A percentile compares a stretch with the other conserved stretches of the same genome.
These are phyloP conservation scores for Tulasnella sp. DNA, from an alignment of 768 basidiomycete species.

Conservation along the genomic window DNA sequence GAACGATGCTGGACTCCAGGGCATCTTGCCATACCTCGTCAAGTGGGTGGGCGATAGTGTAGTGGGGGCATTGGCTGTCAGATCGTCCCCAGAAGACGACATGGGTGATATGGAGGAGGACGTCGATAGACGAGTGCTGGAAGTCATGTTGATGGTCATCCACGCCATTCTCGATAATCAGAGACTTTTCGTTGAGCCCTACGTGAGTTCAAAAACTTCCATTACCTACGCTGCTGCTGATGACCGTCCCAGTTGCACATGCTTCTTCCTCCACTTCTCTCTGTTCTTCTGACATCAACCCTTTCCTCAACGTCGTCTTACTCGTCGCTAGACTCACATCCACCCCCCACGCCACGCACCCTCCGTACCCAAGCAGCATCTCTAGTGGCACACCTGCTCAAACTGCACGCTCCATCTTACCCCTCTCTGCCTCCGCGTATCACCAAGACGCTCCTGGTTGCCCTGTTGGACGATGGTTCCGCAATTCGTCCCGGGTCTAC, in stretches of 20 bases:
- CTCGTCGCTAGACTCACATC: slow-evolving; percentile 26
- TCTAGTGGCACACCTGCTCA: slow-evolving; percentile 75
- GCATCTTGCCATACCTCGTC: slow-evolving; percentile 87
- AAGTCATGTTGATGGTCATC: slow-evolving; percentile 79
- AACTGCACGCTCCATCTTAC: slow-evolving; percentile 82
- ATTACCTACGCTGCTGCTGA: neutral
- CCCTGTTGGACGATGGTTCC: slow-evolving; percentile 50
- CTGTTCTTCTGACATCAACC: slow-evolving; percentile 81
- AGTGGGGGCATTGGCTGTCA: slow-evolving; percentile 48
- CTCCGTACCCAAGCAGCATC: slow-evolving; percentile 79
- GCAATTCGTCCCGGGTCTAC: slow-evolving; percentile 20
- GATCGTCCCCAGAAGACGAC: slow-evolving; percentile 32
- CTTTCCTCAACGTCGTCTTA: slow-evolving; percentile 64
- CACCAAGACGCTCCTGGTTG: slow-evolving; percentile 88
- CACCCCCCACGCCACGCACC: slow-evolving; percentile 41
- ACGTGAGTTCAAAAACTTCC: neutral
- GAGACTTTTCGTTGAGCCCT: slow-evolving; percentile 75
- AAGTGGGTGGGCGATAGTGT: slow-evolving; percentile 93
- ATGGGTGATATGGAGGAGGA: slow-evolving; percentile 48
- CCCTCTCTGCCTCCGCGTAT: slow-evolving; percentile 82
- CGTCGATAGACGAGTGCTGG: slow-evolving; percentile 64
- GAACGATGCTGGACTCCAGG: slow-evolving; percentile 85
- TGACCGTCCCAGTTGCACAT: slow-evolving; percentile 73
- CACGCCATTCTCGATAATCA: slow-evolving; percentile 80
- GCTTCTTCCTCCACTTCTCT: slow-evolving; percentile 88